Evolutionary conservation across 2,329 filamentous ascomycete species (phyloP).

Genomic region (Zalaria obscura): DNA sequence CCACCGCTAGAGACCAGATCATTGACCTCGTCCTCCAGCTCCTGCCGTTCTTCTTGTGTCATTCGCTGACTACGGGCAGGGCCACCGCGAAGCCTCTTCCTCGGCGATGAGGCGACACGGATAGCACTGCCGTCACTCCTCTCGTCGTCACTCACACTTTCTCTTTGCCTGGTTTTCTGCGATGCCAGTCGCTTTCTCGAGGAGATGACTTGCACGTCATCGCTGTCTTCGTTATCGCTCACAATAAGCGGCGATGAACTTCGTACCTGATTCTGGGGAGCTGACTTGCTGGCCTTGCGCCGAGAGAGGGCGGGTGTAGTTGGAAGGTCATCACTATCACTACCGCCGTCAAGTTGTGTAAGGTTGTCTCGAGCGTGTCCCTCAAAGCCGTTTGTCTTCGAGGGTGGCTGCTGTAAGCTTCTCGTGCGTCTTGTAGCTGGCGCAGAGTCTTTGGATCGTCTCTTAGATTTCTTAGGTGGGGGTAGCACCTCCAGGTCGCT

Average conservation of each 20-base stretch:
- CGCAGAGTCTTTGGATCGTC: too few species aligned
- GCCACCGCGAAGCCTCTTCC: constrained; percentile 2
- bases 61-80: constrained; percentile 4
- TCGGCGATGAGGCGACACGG: not conserved
- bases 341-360: not conserved
- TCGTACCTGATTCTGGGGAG: not conserved
- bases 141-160: constrained; percentile 2
- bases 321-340: constrained; percentile 8
- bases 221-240: constrained; percentile 11
- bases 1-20: constrained; percentile 23
- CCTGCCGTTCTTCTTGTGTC: constrained; percentile 21
- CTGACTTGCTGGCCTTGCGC: constrained; percentile 2
- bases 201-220: constrained; percentile 13
- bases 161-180: constrained; percentile 6
- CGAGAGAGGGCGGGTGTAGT: constrained; percentile 5
- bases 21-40: constrained; percentile 31
- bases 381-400: too few species aligned
- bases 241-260: not conserved
- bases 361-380: too few species aligned
- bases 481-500: not conserved
- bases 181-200: constrained; percentile 1
- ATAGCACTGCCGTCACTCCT: not conserved
- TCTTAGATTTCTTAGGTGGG: not conserved
- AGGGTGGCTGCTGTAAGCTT: too few species aligned
- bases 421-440: too few species aligned